Evolutionary conservation across 768 basidiomycete species (phyloP).

Genomic region (Peribolospora baueri): DNA sequence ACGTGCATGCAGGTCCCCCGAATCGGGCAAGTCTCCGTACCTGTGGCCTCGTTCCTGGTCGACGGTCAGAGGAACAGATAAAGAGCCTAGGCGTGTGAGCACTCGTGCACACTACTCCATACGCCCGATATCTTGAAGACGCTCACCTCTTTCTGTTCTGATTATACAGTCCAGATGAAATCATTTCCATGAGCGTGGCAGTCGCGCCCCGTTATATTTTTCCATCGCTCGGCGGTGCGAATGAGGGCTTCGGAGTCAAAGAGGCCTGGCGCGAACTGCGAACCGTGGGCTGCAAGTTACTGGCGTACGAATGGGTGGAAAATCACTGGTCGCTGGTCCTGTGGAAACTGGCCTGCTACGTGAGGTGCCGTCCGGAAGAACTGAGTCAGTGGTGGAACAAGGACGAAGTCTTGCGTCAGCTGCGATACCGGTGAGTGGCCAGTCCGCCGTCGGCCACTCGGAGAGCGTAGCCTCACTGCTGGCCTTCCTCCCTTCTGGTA

Average conservation of each 20-base stretch:
- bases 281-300: slow-evolving; percentile 30
- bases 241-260: slow-evolving; percentile 16
- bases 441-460: background rate
- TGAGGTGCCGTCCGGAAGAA: slow-evolving; percentile 40
- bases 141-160: too few species aligned
- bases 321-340: slow-evolving; percentile 78
- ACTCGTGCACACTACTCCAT: too few species aligned
- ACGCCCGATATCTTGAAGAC: too few species aligned
- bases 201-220: slow-evolving; percentile 4
- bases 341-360: slow-evolving; percentile 85
- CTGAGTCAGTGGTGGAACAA: slow-evolving; percentile 51
- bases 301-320: slow-evolving; percentile 56
- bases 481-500: slow-evolving; percentile 15
- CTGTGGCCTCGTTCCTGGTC: background rate
- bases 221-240: slow-evolving; percentile 2
- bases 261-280: slow-evolving; percentile 13
- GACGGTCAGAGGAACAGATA: too few species aligned
- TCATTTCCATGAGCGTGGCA: slow-evolving; percentile 8
- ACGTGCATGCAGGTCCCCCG: background rate
- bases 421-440: slow-evolving; percentile 48
- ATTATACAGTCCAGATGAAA: slow-evolving; percentile 5
- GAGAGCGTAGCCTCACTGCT: background rate
- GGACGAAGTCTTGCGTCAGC: slow-evolving; percentile 53
- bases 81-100: too few species aligned
- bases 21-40: background rate